Base-by-base conservation (phyloP, 306 rosid genomes). In the Trifolium dubium region DNA sequence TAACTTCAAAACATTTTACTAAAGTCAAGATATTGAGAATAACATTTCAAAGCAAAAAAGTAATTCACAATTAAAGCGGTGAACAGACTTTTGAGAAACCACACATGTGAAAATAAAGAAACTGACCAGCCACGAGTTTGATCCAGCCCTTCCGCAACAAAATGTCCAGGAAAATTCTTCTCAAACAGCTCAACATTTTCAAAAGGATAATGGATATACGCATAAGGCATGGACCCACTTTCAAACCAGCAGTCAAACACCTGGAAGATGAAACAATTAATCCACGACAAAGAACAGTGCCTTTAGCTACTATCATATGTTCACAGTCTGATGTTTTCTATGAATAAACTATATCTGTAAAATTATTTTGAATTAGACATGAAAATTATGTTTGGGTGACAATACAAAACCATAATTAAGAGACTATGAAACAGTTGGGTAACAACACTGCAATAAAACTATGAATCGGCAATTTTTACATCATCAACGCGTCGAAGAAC, bases 211-310 rank as follows among this genome's bases (percentile, higher is more conserved):
- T 94, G 99, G 82, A 92, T 86, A 76, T 94, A 94, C 0, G 99
- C 97, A 81, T 89, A 94, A 8, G 99, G 99, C 99, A 94, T 94
- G 71, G 97, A 89, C 79, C 99, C 99, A 83, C 99, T 94, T 83
- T 94, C 97, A 60, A 94, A 94, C 99, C 97, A 94, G 80, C 99
- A 94, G 82, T 94, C 99, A 85, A 94, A 94, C 66, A 94, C 97
- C 97, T 94, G 90, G 71, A 88, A 80, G 43, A 68, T 39, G 35
- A 74, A 83, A 31, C 28, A 73, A 77, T 9, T 14, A 0, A 61
- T 72, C 41, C 29, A 71, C 73, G 49, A 63, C 39, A 67, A 67
- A 74, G 67, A 64, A 67, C 49, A 29, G 13, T 72, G 34, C 12
- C 46, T 66, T 69, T 41, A 47, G 50, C 72, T 59, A 18, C 72